phyloP scores from a whole-genome alignment of 2,329 filamentous ascomycete species.

The Trichoderma hamatum region DNA sequence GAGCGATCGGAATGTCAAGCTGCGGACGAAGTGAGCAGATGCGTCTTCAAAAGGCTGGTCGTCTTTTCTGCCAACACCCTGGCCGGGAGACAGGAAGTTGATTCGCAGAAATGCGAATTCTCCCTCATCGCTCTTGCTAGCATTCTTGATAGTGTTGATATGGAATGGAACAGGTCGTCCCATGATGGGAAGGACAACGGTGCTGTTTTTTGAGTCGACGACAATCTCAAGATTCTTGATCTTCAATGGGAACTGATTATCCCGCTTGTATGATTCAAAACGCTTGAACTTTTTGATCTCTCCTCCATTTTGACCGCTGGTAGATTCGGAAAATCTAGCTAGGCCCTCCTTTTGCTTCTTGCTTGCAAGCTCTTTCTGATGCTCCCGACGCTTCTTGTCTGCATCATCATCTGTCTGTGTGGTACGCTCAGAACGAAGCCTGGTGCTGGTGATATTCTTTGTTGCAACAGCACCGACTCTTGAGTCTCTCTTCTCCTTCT shows the following conservation, averaged over 20 bases:
- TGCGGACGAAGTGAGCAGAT: constrained; percentile 91
- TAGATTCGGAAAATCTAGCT: constrained; percentile 82
- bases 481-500: constrained; percentile 84
- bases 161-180: constrained; percentile 96
- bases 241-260: constrained; percentile 85
- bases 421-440: constrained; percentile 87
- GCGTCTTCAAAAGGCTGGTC: constrained; percentile 98
- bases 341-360: constrained; percentile 92
- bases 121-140: constrained; percentile 94
- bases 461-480: constrained; percentile 85
- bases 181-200: constrained; percentile 94
- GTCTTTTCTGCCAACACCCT: constrained; percentile 95
- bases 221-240: constrained; percentile 87
- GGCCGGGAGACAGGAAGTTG: constrained; percentile 95
- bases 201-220: constrained; percentile 87
- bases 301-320: constrained; percentile 81
- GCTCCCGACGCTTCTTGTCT: constrained; percentile 82
- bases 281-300: constrained; percentile 98
- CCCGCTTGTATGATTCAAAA: constrained; percentile 98
- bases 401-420: constrained; percentile 87
- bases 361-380: constrained; percentile 83
- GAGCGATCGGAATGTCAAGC: constrained; percentile 90
- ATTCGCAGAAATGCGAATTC: constrained; percentile 93
- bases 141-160: constrained; percentile 97
- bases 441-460: constrained; percentile 93